Conservation (phyloP, 148 eudicot species). For the Dianthus caryophyllus region DNA sequence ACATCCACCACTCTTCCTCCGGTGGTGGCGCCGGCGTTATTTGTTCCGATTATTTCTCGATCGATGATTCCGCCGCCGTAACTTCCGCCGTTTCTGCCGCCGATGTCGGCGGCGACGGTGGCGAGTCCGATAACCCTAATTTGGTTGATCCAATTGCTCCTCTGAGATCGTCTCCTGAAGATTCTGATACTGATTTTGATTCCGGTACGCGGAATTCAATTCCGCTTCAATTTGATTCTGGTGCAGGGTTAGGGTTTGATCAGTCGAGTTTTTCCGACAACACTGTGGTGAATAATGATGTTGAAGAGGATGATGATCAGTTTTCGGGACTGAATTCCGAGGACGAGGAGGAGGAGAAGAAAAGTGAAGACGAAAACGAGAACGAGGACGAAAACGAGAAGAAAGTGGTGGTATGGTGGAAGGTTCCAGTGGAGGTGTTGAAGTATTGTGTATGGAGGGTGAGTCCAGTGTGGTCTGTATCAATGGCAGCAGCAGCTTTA, state of each 20-base stretch:
- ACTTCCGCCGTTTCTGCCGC: slow-evolving; percentile 2
- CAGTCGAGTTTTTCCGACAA: not conserved
- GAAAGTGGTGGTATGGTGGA: slow-evolving; percentile 67
- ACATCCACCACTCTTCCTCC: not conserved
- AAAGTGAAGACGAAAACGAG: too few species aligned
- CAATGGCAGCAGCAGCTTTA: slow-evolving; percentile 83
- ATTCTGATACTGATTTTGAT: too few species aligned
- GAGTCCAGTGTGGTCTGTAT: slow-evolving; percentile 70
- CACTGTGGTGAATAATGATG: too few species aligned
- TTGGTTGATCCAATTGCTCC: slow-evolving; percentile 86
- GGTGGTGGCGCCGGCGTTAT: slow-evolving; percentile 35
- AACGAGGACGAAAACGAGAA: slow-evolving; percentile 21
- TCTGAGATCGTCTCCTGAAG: too few species aligned
- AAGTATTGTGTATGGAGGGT: slow-evolving; percentile 60
- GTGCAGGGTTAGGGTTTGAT: not conserved
- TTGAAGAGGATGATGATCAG: not conserved
- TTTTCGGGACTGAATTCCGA: not conserved
- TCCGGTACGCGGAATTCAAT: too few species aligned
- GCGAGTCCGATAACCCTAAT: slow-evolving; percentile 49
- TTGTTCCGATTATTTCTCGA: slow-evolving; percentile 60
- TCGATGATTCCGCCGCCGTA: slow-evolving; percentile 22
- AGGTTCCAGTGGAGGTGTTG: slow-evolving; percentile 66
- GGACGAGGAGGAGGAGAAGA: slow-evolving; percentile 4
- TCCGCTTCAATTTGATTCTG: too few species aligned
- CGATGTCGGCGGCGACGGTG: slow-evolving; percentile 20